Evolutionary conservation across 2,329 filamentous ascomycete genomes (phyloP).

Genomic region (Conoideocrella luteorostrata): DNA sequence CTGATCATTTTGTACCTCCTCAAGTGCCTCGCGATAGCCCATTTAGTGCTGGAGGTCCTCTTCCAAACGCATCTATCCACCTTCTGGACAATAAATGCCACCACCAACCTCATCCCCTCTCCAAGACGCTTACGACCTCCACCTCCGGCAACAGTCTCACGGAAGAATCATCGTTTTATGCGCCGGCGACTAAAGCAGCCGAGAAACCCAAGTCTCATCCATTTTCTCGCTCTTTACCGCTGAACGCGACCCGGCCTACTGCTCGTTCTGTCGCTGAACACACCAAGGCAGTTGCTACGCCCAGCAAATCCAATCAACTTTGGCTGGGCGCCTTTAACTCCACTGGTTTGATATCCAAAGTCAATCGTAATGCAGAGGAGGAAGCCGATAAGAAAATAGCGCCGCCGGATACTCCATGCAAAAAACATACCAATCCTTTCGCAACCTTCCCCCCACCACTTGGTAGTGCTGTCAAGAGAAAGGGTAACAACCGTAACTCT

Average conservation of each 20-base stretch:
- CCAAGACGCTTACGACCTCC: slow-evolving; percentile 78
- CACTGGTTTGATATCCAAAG: slow-evolving; percentile 90
- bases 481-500: slow-evolving; percentile 58
- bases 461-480: slow-evolving; percentile 57
- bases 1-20: slow-evolving; percentile 70
- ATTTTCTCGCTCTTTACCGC: slow-evolving; percentile 33
- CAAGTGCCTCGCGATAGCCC: slow-evolving; percentile 55
- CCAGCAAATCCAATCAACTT: slow-evolving; percentile 51
- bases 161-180: slow-evolving; percentile 52
- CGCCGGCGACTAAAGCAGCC: slow-evolving; percentile 20
- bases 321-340: slow-evolving; percentile 85
- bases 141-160: slow-evolving; percentile 73
- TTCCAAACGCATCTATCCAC: slow-evolving; percentile 49
- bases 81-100: slow-evolving; percentile 35
- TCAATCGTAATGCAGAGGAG: slow-evolving; percentile 76
- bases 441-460: slow-evolving; percentile 56
- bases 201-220: slow-evolving; percentile 24
- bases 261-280: slow-evolving; percentile 23
- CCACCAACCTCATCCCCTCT: slow-evolving; percentile 71
- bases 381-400: slow-evolving; percentile 52
- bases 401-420: slow-evolving; percentile 95
- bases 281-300: slow-evolving; percentile 31
- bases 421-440: slow-evolving; percentile 69
- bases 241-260: slow-evolving; percentile 30
- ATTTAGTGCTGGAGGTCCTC: slow-evolving; percentile 49